Conservation (phyloP, 129 eudicot species). For the Artemisia argyi region DNA sequence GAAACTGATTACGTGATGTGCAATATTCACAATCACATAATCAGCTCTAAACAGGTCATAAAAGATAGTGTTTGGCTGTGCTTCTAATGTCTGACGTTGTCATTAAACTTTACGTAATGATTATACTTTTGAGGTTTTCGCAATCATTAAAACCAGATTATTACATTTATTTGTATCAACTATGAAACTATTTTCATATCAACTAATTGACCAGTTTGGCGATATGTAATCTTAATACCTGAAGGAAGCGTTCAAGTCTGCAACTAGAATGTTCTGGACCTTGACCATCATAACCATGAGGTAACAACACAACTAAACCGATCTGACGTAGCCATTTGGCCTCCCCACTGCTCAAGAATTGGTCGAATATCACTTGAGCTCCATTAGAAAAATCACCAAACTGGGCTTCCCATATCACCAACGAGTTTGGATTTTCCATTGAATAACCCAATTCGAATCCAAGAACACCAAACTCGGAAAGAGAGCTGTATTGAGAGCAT, state of each 20-base stretch:
- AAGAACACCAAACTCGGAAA: slow-evolving; percentile 93
- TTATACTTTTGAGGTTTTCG: too few species aligned
- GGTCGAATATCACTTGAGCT: slow-evolving; percentile 95
- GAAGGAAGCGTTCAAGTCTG: slow-evolving; percentile 87
- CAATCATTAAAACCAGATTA: too few species aligned
- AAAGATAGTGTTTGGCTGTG: not conserved
- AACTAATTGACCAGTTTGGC: not conserved
- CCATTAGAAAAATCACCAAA: slow-evolving; percentile 96
- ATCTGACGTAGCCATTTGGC: slow-evolving; percentile 95
- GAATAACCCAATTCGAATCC: slow-evolving; percentile 98
- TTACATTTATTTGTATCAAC: too few species aligned
- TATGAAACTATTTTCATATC: too few species aligned
- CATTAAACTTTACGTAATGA: too few species aligned
- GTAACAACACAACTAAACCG: slow-evolving; percentile 82
- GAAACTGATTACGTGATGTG: not conserved
- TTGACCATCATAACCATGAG: slow-evolving; percentile 99
- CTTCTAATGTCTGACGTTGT: not conserved
- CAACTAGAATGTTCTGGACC: slow-evolving; percentile 99
- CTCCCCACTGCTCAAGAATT: slow-evolving; percentile 94
- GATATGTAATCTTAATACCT: slow-evolving; percentile 35
- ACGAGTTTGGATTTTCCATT: slow-evolving; percentile 94
- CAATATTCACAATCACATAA: not conserved
- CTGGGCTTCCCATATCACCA: slow-evolving; percentile 97
- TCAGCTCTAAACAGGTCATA: not conserved
- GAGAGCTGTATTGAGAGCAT: slow-evolving; percentile 60